Evolutionary conservation across 331 rosid species (phyloP).

Genomic region (Cydonia oblonga): DNA sequence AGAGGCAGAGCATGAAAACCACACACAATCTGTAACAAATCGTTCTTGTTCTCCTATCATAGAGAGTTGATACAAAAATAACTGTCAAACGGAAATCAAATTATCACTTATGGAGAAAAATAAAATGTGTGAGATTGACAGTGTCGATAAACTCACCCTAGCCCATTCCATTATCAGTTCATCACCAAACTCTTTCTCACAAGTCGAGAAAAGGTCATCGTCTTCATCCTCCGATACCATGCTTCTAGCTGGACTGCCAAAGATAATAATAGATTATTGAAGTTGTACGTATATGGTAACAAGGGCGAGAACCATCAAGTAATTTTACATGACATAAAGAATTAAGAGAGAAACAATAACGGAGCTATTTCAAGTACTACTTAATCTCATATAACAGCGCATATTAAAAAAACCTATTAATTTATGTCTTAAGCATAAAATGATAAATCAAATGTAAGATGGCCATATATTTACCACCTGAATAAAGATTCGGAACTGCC

Average conservation of each 20-base stretch:
- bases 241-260: slow-evolving; percentile 95
- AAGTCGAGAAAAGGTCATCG: slow-evolving; percentile 39
- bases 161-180: slow-evolving; percentile 85
- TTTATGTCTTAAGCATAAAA: slow-evolving; percentile 1
- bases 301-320: background rate
- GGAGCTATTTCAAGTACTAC: slow-evolving; percentile 1
- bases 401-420: background rate
- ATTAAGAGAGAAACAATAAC: slow-evolving; percentile 5
- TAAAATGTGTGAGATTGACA: slow-evolving; percentile 12
- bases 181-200: slow-evolving; percentile 50
- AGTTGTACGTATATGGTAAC: slow-evolving; percentile 2
- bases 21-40: slow-evolving; percentile 73
- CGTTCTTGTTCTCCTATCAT: slow-evolving; percentile 72
- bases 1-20: slow-evolving; percentile 63
- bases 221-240: slow-evolving; percentile 65
- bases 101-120: slow-evolving; percentile 12
- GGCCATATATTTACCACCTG: slow-evolving; percentile 82
- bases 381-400: slow-evolving; percentile 8
- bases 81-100: slow-evolving; percentile 20
- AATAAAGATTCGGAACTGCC: slow-evolving; percentile 67
- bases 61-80: slow-evolving; percentile 11
- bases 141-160: slow-evolving; percentile 49
- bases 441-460: no score
- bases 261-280: slow-evolving; percentile 37
- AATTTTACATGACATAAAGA: background rate